Evolutionary conservation across 1,139 yeast species (phyloP), one percentile per base, ranked within the genome.

Genomic region (Schwanniomyces etchellsii): DNA sequence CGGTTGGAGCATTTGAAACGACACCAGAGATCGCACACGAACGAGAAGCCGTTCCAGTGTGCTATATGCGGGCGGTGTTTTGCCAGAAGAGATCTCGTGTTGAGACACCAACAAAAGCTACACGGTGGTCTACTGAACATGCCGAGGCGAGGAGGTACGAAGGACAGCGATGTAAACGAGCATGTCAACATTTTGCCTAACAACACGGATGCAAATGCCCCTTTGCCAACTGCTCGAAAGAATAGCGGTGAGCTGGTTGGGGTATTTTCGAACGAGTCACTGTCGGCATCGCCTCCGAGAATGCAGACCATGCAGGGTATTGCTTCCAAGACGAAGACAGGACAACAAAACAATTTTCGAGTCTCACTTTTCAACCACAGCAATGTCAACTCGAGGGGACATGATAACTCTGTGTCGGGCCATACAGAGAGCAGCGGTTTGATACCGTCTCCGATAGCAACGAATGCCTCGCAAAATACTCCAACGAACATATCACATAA

Each of bases 11-110:
- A 91, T 56, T 70, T 91, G 45, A 83, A 88, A 52, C 77, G 99
- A 35, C 99, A 91, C 50, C 95, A 89, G 50, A 66, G 97, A 28
- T 81, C 95, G 2, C 98, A 91, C 54, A 91, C 98, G 6, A 88
- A 89, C 55, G 98, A 91, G 55, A 91, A 89, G 54, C 98, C 98
- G 1, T 91, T 84, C 48, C 74, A 67, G 44, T 67, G 74, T 48
- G 73, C 71, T 16, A 65, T 66, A 5, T 67, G 74, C 38, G 74
- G 74, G 11, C 52, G 74, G 23, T 67, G 74, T 43, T 67, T 67
- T 48, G 74, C 74, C 13, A 46, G 74, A 24, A 42, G 74, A 45
- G 73, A 67, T 42, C 58, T 67, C 48, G 73, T 67, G 25, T 55
- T 66, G 35, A 50, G 73, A 31, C 74, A 67, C 43, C 73, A 65